A percentile compares a stretch with the other conserved stretches of the same genome.
These are phyloP conservation scores for Gremmenia infestans DNA, from an alignment of 2,329 filamentous ascomycete genomes.

Conservation along the genomic window DNA sequence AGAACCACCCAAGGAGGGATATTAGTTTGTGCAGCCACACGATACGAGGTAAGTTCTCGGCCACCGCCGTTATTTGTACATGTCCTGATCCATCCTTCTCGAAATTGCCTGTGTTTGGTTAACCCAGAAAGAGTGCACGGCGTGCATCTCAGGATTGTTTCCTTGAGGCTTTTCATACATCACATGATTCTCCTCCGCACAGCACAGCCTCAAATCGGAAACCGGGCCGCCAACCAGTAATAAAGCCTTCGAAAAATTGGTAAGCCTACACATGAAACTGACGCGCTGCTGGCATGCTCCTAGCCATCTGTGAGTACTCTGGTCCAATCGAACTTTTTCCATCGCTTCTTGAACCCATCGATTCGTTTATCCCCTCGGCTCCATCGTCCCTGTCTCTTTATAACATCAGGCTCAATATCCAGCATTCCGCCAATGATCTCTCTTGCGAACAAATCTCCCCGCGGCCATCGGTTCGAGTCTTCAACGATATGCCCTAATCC, in stretches of 20 bases:
- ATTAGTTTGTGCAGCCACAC: not conserved
- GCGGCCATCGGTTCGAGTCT: slow-evolving; percentile 78
- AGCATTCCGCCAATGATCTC: slow-evolving; percentile 92
- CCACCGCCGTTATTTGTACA: not conserved
- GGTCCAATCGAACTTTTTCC: slow-evolving; percentile 92
- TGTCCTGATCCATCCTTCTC: not conserved
- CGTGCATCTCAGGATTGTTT: not conserved
- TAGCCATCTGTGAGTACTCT: slow-evolving; percentile 42
- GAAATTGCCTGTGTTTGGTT: not conserved
- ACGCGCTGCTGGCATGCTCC: not conserved
- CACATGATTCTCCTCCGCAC: not conserved
- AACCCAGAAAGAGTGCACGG: not conserved
- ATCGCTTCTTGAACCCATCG: slow-evolving; percentile 75
- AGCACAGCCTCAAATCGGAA: not conserved
- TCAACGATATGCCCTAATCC: slow-evolving; percentile 91
- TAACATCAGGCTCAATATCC: slow-evolving; percentile 71
- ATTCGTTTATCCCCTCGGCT: slow-evolving; percentile 56
- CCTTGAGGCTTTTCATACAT: not conserved
- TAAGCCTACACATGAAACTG: not conserved
- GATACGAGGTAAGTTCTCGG: not conserved
- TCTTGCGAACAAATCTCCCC: slow-evolving; percentile 85
- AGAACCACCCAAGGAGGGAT: not conserved
- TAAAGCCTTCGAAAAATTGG: not conserved
- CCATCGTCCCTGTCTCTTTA: slow-evolving; percentile 91
- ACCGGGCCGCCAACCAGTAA: not conserved